Conservation (phyloP, 140 eudicot genomes). For the Bidens hawaiensis region DNA sequence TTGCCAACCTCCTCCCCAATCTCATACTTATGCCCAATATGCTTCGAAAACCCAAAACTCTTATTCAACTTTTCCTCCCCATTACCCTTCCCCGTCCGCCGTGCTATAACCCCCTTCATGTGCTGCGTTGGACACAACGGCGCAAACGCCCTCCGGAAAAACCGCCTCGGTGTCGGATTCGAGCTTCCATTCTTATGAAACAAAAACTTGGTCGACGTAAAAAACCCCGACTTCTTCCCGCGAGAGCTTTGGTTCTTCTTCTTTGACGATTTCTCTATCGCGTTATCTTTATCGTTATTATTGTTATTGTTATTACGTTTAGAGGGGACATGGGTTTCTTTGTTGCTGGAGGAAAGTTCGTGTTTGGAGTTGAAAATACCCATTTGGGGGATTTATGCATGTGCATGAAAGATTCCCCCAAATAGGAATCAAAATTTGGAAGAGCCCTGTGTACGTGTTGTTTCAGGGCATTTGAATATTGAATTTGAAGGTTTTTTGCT, state of each 20-base stretch:
- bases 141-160: constrained; percentile 37
- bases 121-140: constrained; percentile 60
- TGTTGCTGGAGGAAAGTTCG: background rate
- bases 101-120: constrained; percentile 44
- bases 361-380: constrained; percentile 31
- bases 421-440: constrained; percentile 24
- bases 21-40: constrained; percentile 34
- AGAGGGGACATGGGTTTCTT: background rate
- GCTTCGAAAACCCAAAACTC: constrained; percentile 36
- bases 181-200: constrained; percentile 31
- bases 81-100: constrained; percentile 40
- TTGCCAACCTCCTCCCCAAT: constrained; percentile 42
- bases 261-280: constrained; percentile 9
- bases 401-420: constrained; percentile 30
- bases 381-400: constrained; percentile 34
- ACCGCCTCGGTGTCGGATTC: constrained; percentile 18
- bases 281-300: background rate
- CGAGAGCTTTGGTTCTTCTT: constrained; percentile 9
- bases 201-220: constrained; percentile 25
- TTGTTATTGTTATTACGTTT: background rate
- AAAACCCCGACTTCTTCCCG: constrained; percentile 25
- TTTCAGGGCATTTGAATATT: constrained; percentile 12
- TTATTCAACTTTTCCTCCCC: constrained; percentile 31
- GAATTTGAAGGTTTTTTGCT: background rate
- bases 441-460: constrained; percentile 7